These are phyloP conservation scores for Colletotrichum sojae DNA, from an alignment of 2,329 filamentous ascomycete species.

Conservation along the genomic window DNA sequence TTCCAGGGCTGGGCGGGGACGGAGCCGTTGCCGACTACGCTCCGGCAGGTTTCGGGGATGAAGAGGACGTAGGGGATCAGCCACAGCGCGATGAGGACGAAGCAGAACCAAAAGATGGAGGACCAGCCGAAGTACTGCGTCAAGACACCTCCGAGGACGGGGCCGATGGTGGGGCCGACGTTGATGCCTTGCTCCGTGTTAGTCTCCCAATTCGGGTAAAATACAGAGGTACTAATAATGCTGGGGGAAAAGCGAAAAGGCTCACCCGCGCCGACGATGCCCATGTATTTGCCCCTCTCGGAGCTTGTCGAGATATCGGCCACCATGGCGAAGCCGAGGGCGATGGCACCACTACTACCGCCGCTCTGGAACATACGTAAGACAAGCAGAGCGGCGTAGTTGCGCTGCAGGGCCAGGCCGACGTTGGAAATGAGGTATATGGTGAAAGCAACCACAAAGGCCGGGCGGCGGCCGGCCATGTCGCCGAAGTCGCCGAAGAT, in stretches of 20 bases:
- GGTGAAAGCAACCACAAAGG: conserved; percentile 70
- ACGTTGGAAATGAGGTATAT: conserved; percentile 73
- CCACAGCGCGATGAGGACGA: conserved; percentile 66
- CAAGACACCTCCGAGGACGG: conserved; percentile 75
- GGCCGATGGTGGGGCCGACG: conserved; percentile 68
- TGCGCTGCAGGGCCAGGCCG: conserved; percentile 70
- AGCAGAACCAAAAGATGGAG: conserved; percentile 79
- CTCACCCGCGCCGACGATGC: conserved; percentile 68
- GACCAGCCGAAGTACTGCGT: conserved; percentile 76
- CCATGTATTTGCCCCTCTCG: conserved; percentile 82
- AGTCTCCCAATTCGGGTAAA: not conserved
- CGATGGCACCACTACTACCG: conserved; percentile 78
- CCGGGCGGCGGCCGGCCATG: conserved; percentile 71
- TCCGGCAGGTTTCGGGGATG: conserved; percentile 72
- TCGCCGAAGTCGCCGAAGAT: conserved; percentile 75
- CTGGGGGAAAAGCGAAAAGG: too few species aligned
- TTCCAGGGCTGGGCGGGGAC: conserved; percentile 71
- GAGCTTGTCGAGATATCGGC: conserved; percentile 78
- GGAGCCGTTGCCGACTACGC: conserved; percentile 75
- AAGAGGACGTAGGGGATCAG: conserved; percentile 68
- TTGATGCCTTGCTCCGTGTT: conserved; percentile 57
- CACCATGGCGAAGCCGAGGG: conserved; percentile 79
- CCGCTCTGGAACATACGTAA: conserved; percentile 74
- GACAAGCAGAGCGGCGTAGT: conserved; percentile 71
- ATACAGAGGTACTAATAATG: too few species aligned